phyloP scores from a whole-genome alignment of 441 rosid species.

The Sinapis alba region DNA sequence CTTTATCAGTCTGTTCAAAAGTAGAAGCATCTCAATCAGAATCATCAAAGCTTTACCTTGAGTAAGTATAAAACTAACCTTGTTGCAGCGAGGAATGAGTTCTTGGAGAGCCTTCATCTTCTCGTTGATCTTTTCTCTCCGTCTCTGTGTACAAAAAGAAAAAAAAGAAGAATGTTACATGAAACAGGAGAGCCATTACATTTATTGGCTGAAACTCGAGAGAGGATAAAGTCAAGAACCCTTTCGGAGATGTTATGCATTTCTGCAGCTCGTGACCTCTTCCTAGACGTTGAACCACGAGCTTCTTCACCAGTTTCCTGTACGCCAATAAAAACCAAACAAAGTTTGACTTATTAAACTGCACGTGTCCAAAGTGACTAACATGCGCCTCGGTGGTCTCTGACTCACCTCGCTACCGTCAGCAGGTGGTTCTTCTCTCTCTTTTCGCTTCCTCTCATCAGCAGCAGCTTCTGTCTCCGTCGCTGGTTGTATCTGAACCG shows the following conservation, averaged over 20 bases:
- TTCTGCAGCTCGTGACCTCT: slow-evolving; percentile 37
- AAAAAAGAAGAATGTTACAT: neutral
- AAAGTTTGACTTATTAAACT: neutral
- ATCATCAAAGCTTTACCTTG: neutral
- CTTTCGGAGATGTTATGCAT: slow-evolving; percentile 31
- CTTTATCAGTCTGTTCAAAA: slow-evolving; percentile 77
- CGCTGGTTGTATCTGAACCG: neutral
- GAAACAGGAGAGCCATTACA: slow-evolving; percentile 5
- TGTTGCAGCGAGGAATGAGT: slow-evolving; percentile 86
- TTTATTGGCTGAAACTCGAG: neutral
- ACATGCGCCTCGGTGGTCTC: neutral
- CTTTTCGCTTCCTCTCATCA: slow-evolving; percentile 2
- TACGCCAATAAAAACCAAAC: neutral
- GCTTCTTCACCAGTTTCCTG: slow-evolving; percentile 22
- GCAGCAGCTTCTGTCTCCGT: neutral
- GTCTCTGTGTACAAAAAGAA: slow-evolving; percentile 50
- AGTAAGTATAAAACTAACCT: slow-evolving; percentile 44
- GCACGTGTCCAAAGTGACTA: neutral
- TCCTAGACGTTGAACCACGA: slow-evolving; percentile 28
- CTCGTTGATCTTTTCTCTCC: slow-evolving; percentile 87
- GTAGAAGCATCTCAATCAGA: neutral
- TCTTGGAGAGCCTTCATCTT: slow-evolving; percentile 87
- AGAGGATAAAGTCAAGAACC: slow-evolving; percentile 18
- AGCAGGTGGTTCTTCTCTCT: slow-evolving; percentile 14
- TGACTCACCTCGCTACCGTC: slow-evolving; percentile 16